These are phyloP conservation scores for Backusella morwellensis DNA, from an alignment of 192 early-diverging fungal species.

Conservation along the genomic window DNA sequence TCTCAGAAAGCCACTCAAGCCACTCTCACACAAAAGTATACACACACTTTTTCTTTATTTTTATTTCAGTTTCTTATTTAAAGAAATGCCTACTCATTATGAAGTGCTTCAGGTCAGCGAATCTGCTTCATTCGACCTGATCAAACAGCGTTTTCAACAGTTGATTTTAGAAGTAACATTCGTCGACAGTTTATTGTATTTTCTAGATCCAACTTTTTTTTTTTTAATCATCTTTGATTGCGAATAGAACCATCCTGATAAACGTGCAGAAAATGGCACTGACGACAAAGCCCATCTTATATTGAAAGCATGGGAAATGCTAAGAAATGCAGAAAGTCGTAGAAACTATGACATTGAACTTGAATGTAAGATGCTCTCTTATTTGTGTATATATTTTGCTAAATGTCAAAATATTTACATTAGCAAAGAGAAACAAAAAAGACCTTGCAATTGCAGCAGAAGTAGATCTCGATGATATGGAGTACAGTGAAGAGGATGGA, in stretches of 20 bases:
- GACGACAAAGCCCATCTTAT: slow-evolving; percentile 37
- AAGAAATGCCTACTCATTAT: slow-evolving; percentile 39
- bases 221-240: neutral
- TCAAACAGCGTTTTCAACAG: slow-evolving; percentile 55
- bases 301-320: slow-evolving; percentile 55
- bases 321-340: slow-evolving; percentile 42
- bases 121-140: slow-evolving; percentile 41
- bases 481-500: slow-evolving; percentile 52
- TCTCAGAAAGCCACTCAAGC: neutral
- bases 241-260: slow-evolving; percentile 57
- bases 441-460: slow-evolving; percentile 67
- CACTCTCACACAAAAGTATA: neutral
- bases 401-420: neutral
- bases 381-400: neutral
- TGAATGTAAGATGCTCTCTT: slow-evolving; percentile 27
- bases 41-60: neutral
- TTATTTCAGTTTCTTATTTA: neutral
- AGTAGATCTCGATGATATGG: slow-evolving; percentile 83
- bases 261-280: slow-evolving; percentile 22
- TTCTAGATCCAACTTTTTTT: neutral
- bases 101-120: slow-evolving; percentile 50
- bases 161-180: slow-evolving; percentile 48
- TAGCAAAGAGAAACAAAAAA: slow-evolving; percentile 34
- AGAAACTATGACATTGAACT: slow-evolving; percentile 52
- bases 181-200: neutral